phyloP scores from a whole-genome alignment of 495 filamentous ascomycete genomes.

The Sporormia fimetaria region DNA sequence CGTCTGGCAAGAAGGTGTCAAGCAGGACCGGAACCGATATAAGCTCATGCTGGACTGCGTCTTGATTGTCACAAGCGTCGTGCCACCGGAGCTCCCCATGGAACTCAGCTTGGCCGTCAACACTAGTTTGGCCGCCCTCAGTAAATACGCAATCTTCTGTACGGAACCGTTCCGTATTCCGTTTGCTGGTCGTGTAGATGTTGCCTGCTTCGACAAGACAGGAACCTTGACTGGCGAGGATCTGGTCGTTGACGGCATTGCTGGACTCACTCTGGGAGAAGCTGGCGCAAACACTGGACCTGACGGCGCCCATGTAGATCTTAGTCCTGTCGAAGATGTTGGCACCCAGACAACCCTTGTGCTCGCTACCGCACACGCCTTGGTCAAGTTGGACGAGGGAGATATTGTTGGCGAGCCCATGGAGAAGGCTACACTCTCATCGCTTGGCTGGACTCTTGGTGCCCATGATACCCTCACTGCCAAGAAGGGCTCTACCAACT shows the following conservation, averaged over 20 bases:
- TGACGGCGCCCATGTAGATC: slow-evolving; percentile 65
- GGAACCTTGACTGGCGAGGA: slow-evolving; percentile 96
- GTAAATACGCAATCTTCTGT: slow-evolving; percentile 93
- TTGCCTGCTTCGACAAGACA: slow-evolving; percentile 98
- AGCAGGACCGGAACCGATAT: slow-evolving; percentile 84
- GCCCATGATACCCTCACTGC: slow-evolving; percentile 68
- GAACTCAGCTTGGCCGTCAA: slow-evolving; percentile 95
- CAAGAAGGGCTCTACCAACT: slow-evolving; percentile 42
- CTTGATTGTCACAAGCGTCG: slow-evolving; percentile 92
- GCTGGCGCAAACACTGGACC: slow-evolving; percentile 55
- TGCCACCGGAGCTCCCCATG: slow-evolving; percentile 96
- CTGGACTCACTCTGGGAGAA: slow-evolving; percentile 66
- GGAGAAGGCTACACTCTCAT: slow-evolving; percentile 88
- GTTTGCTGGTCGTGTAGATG: slow-evolving; percentile 86
- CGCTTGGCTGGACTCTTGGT: slow-evolving; percentile 83
- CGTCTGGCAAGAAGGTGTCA: slow-evolving; percentile 93
- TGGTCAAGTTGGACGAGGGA: slow-evolving; percentile 93
- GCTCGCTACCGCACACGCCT: slow-evolving; percentile 85
- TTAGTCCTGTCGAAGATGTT: slow-evolving; percentile 53
- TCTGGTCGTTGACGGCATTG: slow-evolving; percentile 93
- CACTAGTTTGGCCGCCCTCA: slow-evolving; percentile 91
- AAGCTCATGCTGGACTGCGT: slow-evolving; percentile 97
- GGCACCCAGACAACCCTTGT: slow-evolving; percentile 80
- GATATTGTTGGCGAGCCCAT: slow-evolving; percentile 97
- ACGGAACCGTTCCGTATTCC: slow-evolving; percentile 99